These are phyloP conservation scores for Ganoderma sp. DNA, from an alignment of 1,284 basidiomycete genomes.

Conservation along the genomic window DNA sequence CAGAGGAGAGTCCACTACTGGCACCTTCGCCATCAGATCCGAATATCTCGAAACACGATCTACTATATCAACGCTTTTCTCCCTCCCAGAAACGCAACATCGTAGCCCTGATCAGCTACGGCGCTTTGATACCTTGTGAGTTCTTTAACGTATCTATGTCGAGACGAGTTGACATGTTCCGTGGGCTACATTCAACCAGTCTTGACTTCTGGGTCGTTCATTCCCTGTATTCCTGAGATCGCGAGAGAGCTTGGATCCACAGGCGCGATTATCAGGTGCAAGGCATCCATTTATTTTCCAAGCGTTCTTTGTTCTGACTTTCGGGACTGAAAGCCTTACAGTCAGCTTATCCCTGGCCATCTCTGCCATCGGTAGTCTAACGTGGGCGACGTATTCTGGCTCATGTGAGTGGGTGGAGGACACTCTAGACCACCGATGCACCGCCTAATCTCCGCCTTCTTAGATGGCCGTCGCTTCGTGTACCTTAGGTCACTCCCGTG, in stretches of 20 bases:
- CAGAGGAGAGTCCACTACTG: constrained; percentile 33
- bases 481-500: constrained; percentile 67
- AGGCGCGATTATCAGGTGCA: constrained; percentile 58
- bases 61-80: constrained; percentile 34
- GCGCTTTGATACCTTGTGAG: constrained; percentile 58
- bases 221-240: constrained; percentile 73
- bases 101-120: constrained; percentile 56
- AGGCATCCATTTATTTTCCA: not conserved
- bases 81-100: constrained; percentile 51
- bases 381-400: constrained; percentile 58
- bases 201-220: constrained; percentile 70
- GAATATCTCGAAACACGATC: constrained; percentile 30
- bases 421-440: not conserved
- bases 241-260: constrained; percentile 64
- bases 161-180: not conserved
- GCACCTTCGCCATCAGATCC: constrained; percentile 17
- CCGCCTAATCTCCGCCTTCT: not conserved
- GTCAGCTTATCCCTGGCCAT: constrained; percentile 54
- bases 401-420: too few relatives aligned
- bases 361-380: constrained; percentile 49
- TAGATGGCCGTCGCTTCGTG: constrained; percentile 68
- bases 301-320: not conserved
- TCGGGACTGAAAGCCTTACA: constrained; percentile 42
- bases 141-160: constrained; percentile 14
- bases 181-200: constrained; percentile 46